phyloP scores from a whole-genome alignment of 2,329 filamentous ascomycete species.

The Diaporthe sp. region DNA sequence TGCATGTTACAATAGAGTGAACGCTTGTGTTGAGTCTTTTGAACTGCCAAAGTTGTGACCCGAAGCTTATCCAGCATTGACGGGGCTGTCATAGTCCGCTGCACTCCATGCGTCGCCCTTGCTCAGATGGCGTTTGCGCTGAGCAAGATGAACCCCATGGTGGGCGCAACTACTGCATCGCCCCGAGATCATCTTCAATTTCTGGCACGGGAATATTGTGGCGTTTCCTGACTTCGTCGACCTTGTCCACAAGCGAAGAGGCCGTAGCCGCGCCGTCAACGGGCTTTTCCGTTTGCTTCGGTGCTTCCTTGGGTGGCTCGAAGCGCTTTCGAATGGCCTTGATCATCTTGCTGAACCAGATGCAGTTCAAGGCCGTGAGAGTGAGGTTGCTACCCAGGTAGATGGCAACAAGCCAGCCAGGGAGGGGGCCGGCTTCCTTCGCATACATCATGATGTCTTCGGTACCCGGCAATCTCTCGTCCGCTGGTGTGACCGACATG shows the following conservation, averaged over 20 bases:
- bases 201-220: slow-evolving; percentile 40
- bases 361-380: slow-evolving; percentile 83
- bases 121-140: background rate
- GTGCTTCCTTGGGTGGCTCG: slow-evolving; percentile 59
- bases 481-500: slow-evolving; percentile 50
- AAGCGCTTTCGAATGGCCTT: slow-evolving; percentile 83
- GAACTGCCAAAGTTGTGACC: slow-evolving; percentile 1
- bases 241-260: slow-evolving; percentile 33
- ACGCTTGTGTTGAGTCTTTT: background rate
- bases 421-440: slow-evolving; percentile 65
- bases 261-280: slow-evolving; percentile 30
- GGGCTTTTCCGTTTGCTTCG: slow-evolving; percentile 45
- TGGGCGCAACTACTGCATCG: slow-evolving; percentile 41
- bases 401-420: slow-evolving; percentile 76
- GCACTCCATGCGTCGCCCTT: background rate
- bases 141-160: background rate
- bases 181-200: slow-evolving; percentile 43
- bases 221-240: slow-evolving; percentile 43
- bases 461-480: slow-evolving; percentile 45
- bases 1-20: background rate
- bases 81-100: background rate
- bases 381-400: slow-evolving; percentile 80
- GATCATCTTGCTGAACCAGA: slow-evolving; percentile 92
- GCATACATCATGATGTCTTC: slow-evolving; percentile 66
- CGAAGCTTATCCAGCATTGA: background rate